Percentiles rank a stretch among this genome's conserved stretches.
phyloP scores from a whole-genome alignment of 805 yeast species.

The Candida insectalens region DNA sequence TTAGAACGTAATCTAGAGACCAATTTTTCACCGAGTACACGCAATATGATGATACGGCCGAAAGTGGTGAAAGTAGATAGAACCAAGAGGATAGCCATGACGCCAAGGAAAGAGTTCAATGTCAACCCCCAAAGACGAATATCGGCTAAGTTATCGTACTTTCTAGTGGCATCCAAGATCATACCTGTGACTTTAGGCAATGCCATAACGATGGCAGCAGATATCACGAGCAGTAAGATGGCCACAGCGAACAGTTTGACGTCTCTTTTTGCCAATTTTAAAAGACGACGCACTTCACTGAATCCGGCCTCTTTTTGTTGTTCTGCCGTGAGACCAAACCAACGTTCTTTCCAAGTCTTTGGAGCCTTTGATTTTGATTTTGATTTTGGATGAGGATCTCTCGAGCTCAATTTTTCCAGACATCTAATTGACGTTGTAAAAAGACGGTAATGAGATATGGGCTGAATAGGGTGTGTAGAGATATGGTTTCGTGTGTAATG shows the following conservation, averaged over 20 bases:
- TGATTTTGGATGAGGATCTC: no score
- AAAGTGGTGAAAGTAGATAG: conserved; percentile 74
- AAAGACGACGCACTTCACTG: conserved; percentile 29
- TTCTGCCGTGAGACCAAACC: conserved; percentile 22
- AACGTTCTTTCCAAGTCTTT: conserved; percentile 19
- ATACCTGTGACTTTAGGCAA: conserved; percentile 49
- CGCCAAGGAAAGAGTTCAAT: conserved; percentile 48
- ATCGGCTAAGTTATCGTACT: conserved; percentile 16
- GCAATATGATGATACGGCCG: conserved; percentile 64
- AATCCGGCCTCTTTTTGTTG: conserved; percentile 25
- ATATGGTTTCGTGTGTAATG: no score
- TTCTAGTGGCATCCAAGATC: conserved; percentile 39
- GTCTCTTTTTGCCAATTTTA: conserved; percentile 35
- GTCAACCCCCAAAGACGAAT: conserved; percentile 46
- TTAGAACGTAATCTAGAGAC: conserved; percentile 78
- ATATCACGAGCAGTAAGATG: conserved; percentile 31
- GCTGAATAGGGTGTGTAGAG: no score
- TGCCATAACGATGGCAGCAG: conserved; percentile 41
- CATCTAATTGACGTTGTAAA: no score
- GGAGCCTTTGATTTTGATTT: no score
- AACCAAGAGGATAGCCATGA: conserved; percentile 51
- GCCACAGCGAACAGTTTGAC: conserved; percentile 34
- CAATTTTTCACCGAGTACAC: conserved; percentile 76
- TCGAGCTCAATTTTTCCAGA: no score
- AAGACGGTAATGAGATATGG: no score